Conservation (phyloP, 495 filamentous ascomycete genomes). For the Penicillium goetzii region DNA sequence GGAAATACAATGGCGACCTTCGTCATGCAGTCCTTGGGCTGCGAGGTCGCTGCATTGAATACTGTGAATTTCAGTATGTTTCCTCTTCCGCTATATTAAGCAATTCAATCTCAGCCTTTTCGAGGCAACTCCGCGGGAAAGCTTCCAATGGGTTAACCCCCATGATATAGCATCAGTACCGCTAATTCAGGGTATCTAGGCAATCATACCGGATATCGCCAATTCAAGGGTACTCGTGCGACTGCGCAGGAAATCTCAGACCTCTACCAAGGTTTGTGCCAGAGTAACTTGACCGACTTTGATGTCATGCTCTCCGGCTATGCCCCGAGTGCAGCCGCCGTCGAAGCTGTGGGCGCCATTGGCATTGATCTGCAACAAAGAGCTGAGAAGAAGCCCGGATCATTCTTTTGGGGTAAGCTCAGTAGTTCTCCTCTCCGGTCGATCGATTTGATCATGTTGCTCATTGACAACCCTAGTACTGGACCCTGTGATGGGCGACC, state of each 20-base stretch:
- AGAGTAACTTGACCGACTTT: constrained; percentile 81
- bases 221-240: constrained; percentile 79
- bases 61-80: constrained; percentile 90
- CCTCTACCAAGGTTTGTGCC: constrained; percentile 80
- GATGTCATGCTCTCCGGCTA: constrained; percentile 94
- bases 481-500: constrained; percentile 98
- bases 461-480: constrained; percentile 57
- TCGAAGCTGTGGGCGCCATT: constrained; percentile 83
- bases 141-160: background rate
- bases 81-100: background rate
- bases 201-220: constrained; percentile 90
- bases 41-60: constrained; percentile 90
- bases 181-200: constrained; percentile 51
- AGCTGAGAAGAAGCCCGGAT: constrained; percentile 64
- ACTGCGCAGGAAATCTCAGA: constrained; percentile 82
- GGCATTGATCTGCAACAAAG: constrained; percentile 75
- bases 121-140: background rate
- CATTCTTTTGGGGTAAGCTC: constrained; percentile 82
- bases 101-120: background rate
- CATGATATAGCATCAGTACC: background rate
- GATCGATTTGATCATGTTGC: background rate
- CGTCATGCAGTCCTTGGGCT: constrained; percentile 88
- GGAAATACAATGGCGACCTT: constrained; percentile 95
- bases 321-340: constrained; percentile 78
- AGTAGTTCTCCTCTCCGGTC: background rate